Evolutionary conservation across 1,284 basidiomycete species (phyloP), one percentile per base, ranked within the genome.

Genomic region (Chondrostereum purpureum): DNA sequence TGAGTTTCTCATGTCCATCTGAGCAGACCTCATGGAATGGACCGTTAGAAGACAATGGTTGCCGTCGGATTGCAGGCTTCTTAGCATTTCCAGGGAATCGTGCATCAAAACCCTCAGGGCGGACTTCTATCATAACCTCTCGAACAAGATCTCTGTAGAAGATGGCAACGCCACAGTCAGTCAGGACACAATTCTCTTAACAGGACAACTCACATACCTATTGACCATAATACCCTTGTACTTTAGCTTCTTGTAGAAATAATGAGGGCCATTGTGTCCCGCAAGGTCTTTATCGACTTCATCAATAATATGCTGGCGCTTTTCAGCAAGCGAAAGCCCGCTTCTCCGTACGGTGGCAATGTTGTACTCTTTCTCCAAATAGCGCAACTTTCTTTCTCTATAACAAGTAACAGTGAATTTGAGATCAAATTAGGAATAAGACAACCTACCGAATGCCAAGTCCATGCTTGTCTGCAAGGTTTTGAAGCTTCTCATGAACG

Each of bases 1-100:
- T 34, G 6, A 48, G 16, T 19, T 48, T 48, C 47, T 48, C 47
- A 34, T 48, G 47, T 2, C 47, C 47, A 39, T 48, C 43, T 37
- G 19, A 19, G 39, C 43, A 44, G 19, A 48, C 43, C 41, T 48
- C 47, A 43, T 18, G 31, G 19, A 19, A 48, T 4, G 43, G 47
- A 6, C 47, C 47, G 20, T 4, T 13, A 1, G 47, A 36, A n/a
- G 14, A 39, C 3, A 48, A 31, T 13, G 43, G 42, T 11, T 44
- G 39, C n/a, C 47, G 43, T 16, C 35, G 12, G 11, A 48, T 23
- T 13, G 31, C 43, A 8, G 5, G n/a, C 5, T 31, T 34, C 36
- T 48, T 50, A n/a, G n/a, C n/a, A 2, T 24, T 35, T 18, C 49
- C 46, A 31, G 46, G 46, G 21, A 42, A 48, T 13, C 47, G 46